Conservation (phyloP, 768 basidiomycete species). For the Wakefieldia striispora region DNA sequence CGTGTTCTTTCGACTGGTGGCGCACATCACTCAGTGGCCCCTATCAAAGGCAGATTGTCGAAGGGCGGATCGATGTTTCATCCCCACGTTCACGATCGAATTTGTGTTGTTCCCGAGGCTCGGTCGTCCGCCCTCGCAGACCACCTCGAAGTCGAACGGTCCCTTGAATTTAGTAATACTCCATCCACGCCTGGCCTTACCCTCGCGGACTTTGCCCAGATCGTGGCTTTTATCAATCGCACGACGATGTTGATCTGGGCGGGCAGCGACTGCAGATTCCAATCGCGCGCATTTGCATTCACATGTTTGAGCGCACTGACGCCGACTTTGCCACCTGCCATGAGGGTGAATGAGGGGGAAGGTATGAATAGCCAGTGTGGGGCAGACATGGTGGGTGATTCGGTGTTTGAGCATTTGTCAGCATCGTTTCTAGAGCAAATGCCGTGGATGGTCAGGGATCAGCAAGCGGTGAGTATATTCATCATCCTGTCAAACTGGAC, state of each 20-base stretch:
- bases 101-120: background rate
- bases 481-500: too few relatives aligned
- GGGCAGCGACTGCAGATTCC: constrained; percentile 8
- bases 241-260: constrained; percentile 6
- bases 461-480: too few relatives aligned
- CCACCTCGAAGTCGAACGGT: constrained; percentile 10
- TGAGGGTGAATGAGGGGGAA: too few relatives aligned
- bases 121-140: background rate
- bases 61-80: constrained; percentile 1
- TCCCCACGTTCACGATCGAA: constrained; percentile 12
- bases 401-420: too few relatives aligned
- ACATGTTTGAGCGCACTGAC: constrained; percentile 6
- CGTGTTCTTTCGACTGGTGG: too few relatives aligned
- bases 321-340: too few relatives aligned
- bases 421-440: too few relatives aligned
- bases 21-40: background rate
- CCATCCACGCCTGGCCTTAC: background rate
- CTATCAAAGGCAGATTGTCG: background rate
- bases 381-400: too few relatives aligned
- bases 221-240: constrained; percentile 9
- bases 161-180: background rate
- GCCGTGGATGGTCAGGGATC: too few relatives aligned
- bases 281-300: constrained; percentile 16
- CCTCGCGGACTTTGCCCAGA: constrained; percentile 1
- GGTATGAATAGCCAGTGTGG: too few relatives aligned